Percentiles rank a stretch among this genome's conserved stretches.
phyloP scores from a whole-genome alignment of 2,329 filamentous ascomycete genomes.

The Ophiosphaerella herpotricha region DNA sequence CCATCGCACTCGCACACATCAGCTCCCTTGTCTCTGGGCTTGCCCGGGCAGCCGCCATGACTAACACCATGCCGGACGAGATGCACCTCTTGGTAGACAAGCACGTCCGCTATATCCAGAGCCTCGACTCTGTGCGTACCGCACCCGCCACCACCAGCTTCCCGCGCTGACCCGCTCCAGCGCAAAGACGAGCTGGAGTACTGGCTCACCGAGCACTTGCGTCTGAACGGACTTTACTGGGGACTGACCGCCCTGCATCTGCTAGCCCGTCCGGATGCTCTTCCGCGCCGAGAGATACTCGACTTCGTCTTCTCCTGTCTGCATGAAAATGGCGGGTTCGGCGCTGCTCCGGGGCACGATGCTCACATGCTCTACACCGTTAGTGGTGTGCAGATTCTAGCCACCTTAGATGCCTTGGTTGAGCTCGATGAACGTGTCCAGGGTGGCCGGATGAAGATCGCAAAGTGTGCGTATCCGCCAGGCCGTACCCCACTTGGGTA shows the following conservation, averaged over 20 bases:
- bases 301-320: slow-evolving; percentile 96
- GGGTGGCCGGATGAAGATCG: slow-evolving; percentile 72
- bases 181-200: slow-evolving; percentile 95
- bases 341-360: slow-evolving; percentile 91
- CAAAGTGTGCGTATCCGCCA: slow-evolving; percentile 67
- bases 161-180: slow-evolving; percentile 55
- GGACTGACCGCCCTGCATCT: slow-evolving; percentile 87
- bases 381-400: slow-evolving; percentile 91
- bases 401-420: slow-evolving; percentile 80
- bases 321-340: slow-evolving; percentile 86
- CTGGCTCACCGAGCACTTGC: slow-evolving; percentile 95
- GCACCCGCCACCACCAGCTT: slow-evolving; percentile 13
- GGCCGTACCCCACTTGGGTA: slow-evolving; percentile 2
- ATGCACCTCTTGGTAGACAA: slow-evolving; percentile 61
- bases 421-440: slow-evolving; percentile 75
- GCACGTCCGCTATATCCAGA: slow-evolving; percentile 92
- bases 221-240: slow-evolving; percentile 96
- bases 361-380: slow-evolving; percentile 95
- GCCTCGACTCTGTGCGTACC: slow-evolving; percentile 76
- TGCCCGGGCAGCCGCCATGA: slow-evolving; percentile 54
- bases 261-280: slow-evolving; percentile 76
- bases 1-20: slow-evolving; percentile 3
- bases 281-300: slow-evolving; percentile 80
- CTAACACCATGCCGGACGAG: slow-evolving; percentile 48
- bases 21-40: slow-evolving; percentile 68